These are phyloP conservation scores for Botrytis tulipae DNA, from an alignment of 2,329 filamentous ascomycete species.

Conservation along the genomic window DNA sequence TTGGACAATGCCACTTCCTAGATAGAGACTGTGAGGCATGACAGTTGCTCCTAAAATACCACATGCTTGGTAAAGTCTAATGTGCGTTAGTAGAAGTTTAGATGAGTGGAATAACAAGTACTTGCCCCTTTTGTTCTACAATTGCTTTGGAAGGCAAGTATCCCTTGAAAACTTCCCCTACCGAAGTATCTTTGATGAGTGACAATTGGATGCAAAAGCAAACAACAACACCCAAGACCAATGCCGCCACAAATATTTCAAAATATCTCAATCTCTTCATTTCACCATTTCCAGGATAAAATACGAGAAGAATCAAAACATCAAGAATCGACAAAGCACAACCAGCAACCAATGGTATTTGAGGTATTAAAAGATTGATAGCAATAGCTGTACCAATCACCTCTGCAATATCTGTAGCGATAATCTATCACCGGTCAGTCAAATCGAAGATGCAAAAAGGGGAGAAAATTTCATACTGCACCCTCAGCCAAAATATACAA, in stretches of 20 bases:
- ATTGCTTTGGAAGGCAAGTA: conserved; percentile 62
- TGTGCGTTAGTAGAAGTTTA: conserved; percentile 25
- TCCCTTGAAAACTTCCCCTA: conserved; percentile 61
- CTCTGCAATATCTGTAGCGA: conserved; percentile 59
- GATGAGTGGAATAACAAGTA: neutral
- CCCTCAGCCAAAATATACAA: conserved; percentile 55
- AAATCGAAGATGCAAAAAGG: neutral
- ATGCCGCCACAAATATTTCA: conserved; percentile 59
- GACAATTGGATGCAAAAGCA: conserved; percentile 71
- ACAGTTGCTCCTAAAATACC: conserved; percentile 76
- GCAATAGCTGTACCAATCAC: conserved; percentile 68
- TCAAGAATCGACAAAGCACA: conserved; percentile 68
- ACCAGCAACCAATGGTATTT: conserved; percentile 64
- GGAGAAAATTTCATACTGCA: conserved; percentile 38
- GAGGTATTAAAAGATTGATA: conserved; percentile 62
- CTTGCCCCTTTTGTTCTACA: conserved; percentile 54
- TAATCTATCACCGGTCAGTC: conserved; percentile 42
- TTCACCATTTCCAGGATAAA: conserved; percentile 58
- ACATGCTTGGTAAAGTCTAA: conserved; percentile 64
- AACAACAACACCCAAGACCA: conserved; percentile 67
- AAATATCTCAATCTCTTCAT: conserved; percentile 62
- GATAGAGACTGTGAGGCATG: conserved; percentile 67
- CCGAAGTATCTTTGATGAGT: conserved; percentile 53
- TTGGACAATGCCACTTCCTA: conserved; percentile 69
- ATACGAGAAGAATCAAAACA: conserved; percentile 65